Percentiles rank a stretch among this genome's conserved stretches.
Conservation (phyloP, 345 rosid species). For the Populus davidiana region DNA sequence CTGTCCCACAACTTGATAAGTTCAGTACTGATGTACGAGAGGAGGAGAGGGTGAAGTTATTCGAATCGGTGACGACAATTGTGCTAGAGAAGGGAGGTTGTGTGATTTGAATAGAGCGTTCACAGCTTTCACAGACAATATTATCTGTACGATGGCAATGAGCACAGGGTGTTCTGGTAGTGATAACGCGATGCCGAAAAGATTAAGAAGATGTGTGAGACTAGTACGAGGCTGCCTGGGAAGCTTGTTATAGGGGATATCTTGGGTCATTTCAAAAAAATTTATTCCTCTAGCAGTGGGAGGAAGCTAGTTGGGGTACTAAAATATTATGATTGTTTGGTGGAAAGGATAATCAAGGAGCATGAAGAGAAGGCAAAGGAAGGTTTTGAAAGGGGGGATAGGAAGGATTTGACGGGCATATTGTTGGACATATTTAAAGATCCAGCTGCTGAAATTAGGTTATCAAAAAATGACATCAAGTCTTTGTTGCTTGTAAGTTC, state of each 20-base stretch:
- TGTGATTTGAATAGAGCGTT: conserved; percentile 36
- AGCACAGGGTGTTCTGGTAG: conserved; percentile 35
- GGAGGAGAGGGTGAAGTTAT: conserved; percentile 47
- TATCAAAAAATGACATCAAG: conserved; percentile 34
- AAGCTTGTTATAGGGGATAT: conserved; percentile 50
- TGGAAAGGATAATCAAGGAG: conserved; percentile 49
- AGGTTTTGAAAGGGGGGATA: conserved; percentile 1
- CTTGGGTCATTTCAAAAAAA: conserved; percentile 48
- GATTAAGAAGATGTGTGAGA: conserved; percentile 27
- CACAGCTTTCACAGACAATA: conserved; percentile 30
- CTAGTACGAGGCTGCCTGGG: conserved; percentile 45
- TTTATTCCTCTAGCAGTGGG: conserved; percentile 51
- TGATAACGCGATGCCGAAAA: conserved; percentile 21
- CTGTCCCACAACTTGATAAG: conserved; percentile 54
- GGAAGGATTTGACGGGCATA: conserved; percentile 37
- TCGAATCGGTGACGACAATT: conserved; percentile 38
- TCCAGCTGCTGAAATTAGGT: conserved; percentile 28
- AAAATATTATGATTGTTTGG: conserved; percentile 38
- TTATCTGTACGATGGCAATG: conserved; percentile 44
- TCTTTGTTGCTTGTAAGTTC: conserved; percentile 30
- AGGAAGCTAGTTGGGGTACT: conserved; percentile 44
- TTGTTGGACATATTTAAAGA: conserved; percentile 31
- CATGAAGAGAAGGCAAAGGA: conserved; percentile 38
- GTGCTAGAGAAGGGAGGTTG: conserved; percentile 33
- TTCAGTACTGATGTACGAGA: conserved; percentile 35